Conservation (phyloP, 140 eudicot species). For the Anethum foeniculum region DNA sequence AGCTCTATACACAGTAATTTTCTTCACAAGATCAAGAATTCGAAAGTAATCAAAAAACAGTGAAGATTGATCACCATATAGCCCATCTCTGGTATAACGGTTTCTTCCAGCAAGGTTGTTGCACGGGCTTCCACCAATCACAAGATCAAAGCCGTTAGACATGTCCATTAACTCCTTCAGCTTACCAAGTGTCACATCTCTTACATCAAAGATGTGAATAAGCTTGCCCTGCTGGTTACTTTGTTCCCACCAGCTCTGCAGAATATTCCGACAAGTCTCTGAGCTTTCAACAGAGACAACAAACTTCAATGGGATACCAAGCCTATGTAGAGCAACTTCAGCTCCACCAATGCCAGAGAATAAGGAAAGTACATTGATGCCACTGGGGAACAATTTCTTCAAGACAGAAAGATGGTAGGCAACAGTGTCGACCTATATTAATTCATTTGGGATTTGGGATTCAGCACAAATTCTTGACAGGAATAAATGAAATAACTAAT, state of each 20-base stretch:
- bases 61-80: conserved; percentile 60
- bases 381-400: conserved; percentile 46
- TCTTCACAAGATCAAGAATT: conserved; percentile 40
- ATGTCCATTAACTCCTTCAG: conserved; percentile 19
- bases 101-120: conserved; percentile 76
- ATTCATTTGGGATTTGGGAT: neutral
- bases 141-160: conserved; percentile 57
- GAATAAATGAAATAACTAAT: neutral
- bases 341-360: conserved; percentile 92
- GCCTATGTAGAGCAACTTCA: conserved; percentile 62
- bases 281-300: conserved; percentile 74
- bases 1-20: too few relatives aligned
- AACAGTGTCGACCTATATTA: conserved; percentile 60
- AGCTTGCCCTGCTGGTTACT: conserved; percentile 52
- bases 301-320: conserved; percentile 54
- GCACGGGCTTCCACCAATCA: conserved; percentile 83
- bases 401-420: conserved; percentile 68
- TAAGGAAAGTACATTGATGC: conserved; percentile 60
- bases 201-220: conserved; percentile 35
- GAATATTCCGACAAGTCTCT: conserved; percentile 25
- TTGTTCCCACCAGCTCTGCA: conserved; percentile 74
- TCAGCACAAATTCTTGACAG: neutral
- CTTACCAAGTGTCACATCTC: conserved; percentile 14
- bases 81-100: conserved; percentile 59
- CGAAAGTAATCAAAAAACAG: conserved; percentile 56